Evolutionary conservation across 2,329 filamentous ascomycete species (phyloP).

Genomic region (Stagonosporopsis cucurbitacearum): DNA sequence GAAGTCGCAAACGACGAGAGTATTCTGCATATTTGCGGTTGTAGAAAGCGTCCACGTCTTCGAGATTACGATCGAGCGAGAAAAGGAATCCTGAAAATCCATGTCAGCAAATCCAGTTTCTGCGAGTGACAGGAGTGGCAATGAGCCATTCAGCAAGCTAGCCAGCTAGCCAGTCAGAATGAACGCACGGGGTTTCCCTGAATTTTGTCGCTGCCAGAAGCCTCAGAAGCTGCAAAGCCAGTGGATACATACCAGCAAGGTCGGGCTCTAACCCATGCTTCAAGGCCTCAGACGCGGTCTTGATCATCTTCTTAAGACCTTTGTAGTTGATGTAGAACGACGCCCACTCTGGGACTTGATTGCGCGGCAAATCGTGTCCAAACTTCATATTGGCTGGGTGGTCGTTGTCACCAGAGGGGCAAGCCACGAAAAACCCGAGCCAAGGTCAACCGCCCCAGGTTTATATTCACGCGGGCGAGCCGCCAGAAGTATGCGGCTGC

Average conservation of each 20-base stretch:
- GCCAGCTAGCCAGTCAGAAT: not conserved
- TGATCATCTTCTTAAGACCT: constrained; percentile 93
- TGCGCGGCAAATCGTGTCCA: constrained; percentile 69
- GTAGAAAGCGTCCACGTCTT: constrained; percentile 96
- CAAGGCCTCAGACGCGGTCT: constrained; percentile 70
- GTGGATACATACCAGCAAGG: constrained; percentile 77
- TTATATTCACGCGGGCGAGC: constrained; percentile 12
- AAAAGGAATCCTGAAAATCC: constrained; percentile 84
- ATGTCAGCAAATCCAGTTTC: constrained; percentile 11
- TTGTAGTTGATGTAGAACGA: constrained; percentile 88
- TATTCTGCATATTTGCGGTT: constrained; percentile 92
- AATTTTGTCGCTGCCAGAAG: not conserved
- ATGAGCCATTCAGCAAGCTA: no score
- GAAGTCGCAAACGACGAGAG: constrained; percentile 79
- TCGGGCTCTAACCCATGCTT: constrained; percentile 79
- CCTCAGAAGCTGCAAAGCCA: not conserved
- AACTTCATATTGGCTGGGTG: constrained; percentile 52
- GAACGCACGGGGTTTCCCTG: not conserved
- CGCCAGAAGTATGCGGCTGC: constrained; percentile 21
- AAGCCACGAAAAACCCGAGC: not conserved
- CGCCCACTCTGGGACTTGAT: constrained; percentile 88
- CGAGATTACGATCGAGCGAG: constrained; percentile 92
- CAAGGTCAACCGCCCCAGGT: constrained; percentile 5
- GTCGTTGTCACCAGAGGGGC: constrained; percentile 1
- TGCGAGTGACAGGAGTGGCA: not conserved